Base-by-base conservation (phyloP, 129 eudicot species). In the Lactuca saligna region DNA sequence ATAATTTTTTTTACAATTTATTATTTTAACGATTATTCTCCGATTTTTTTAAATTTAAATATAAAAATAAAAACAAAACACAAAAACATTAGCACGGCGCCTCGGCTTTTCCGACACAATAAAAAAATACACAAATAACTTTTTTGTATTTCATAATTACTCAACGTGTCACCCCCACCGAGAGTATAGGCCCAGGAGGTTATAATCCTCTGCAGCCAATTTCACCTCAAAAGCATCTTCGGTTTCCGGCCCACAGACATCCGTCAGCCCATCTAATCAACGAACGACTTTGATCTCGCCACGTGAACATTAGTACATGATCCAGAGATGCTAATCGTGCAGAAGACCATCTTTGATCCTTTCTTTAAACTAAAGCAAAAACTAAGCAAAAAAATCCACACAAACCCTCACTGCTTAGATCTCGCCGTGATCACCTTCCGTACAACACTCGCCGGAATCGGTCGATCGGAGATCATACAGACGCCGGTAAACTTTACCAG, bases 381-480 rank as follows among this genome's bases (percentile, higher is more conserved):
- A 54, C 12, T 13, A 46, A 65, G 8, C 55, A 44, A 63, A 35
- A 17, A 17, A 29, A 38, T 0, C 69, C 34, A 50, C 32, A 4
- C 73, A 58, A 56, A 70, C 57, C 57, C 76, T 65, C 72, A 29
- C 79, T 57, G 35, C 67, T 25, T 67, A 71, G 81, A 79, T 82
- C 81, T 82, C 73, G 81, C 71, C 73, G 83, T 66, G 54, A 75
- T 67, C 65, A 68, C 62, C 70, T 15, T 70, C 83, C 81, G 81
- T 75, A 75, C 79, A 71, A 6, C 54, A 20, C 16, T 37, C 69
- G 79, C 73, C 81, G 83, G 81, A 59, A 15, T 51, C 51, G 17
- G 8, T 41, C 69, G 49, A 54, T 63, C 57, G 44, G 68, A 58
- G 67, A 42, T 59, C 74, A 63, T 20, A 70, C 56, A 51, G 39